phyloP scores from a whole-genome alignment of 805 yeast genomes.

The Starmera quercuum region DNA sequence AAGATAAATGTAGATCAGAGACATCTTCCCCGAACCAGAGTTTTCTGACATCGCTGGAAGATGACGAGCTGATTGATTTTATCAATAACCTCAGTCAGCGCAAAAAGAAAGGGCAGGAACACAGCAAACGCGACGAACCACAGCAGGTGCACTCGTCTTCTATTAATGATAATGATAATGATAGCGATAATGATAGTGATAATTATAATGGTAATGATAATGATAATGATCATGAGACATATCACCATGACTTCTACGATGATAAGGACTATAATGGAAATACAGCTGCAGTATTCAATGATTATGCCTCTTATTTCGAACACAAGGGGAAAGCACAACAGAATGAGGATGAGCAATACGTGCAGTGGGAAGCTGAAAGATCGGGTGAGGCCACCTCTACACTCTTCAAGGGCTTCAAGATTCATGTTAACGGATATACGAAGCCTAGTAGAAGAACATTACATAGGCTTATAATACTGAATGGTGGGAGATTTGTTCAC shows the following conservation, averaged over 20 bases:
- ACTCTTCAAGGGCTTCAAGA: constrained; percentile 54
- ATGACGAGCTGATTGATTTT: constrained; percentile 29
- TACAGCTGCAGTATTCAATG: constrained; percentile 42
- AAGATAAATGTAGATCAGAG: too few species aligned
- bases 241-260: constrained; percentile 2
- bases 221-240: too few species aligned
- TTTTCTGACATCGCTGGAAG: constrained; percentile 26
- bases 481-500: constrained; percentile 77
- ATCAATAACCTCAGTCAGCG: constrained; percentile 27
- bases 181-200: background rate
- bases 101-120: constrained; percentile 3
- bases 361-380: constrained; percentile 40
- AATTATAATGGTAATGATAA: constrained; percentile 1
- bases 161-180: background rate
- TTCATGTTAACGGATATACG: constrained; percentile 89
- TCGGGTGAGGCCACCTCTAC: constrained; percentile 4
- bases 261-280: background rate
- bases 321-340: constrained; percentile 60
- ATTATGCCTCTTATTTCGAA: constrained; percentile 55
- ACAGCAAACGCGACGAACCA: background rate
- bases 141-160: background rate
- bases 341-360: constrained; percentile 40
- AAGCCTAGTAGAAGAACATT: constrained; percentile 68
- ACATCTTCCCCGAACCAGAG: too few species aligned
- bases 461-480: constrained; percentile 58